Conservation (phyloP, 805 yeast genomes). For the Scheffersomyces lignosus region DNA sequence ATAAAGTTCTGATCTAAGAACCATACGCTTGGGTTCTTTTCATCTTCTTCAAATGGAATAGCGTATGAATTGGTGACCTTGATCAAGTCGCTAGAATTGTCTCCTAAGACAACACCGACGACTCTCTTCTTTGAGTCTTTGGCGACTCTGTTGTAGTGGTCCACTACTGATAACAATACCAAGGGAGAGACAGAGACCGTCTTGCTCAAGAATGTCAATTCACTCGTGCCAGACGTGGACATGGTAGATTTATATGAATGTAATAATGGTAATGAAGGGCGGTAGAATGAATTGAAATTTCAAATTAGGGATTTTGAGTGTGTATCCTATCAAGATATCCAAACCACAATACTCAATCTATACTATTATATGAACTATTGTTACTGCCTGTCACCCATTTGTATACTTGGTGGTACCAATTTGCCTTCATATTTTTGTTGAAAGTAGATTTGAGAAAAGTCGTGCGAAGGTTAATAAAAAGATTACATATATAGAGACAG, state of each 20-base stretch:
- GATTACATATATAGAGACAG: too few relatives aligned
- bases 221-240: slow-evolving; percentile 29
- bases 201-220: slow-evolving; percentile 42
- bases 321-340: too few relatives aligned
- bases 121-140: slow-evolving; percentile 74
- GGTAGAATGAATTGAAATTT: slow-evolving; percentile 2
- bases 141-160: slow-evolving; percentile 88
- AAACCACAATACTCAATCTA: too few relatives aligned
- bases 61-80: slow-evolving; percentile 92
- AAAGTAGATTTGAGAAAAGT: too few relatives aligned
- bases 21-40: slow-evolving; percentile 89
- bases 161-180: slow-evolving; percentile 90
- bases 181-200: slow-evolving; percentile 92
- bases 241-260: too few relatives aligned
- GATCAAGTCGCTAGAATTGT: slow-evolving; percentile 54
- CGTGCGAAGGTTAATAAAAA: too few relatives aligned
- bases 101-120: slow-evolving; percentile 93
- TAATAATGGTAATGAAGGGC: too few relatives aligned
- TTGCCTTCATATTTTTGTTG: too few relatives aligned
- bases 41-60: slow-evolving; percentile 97
- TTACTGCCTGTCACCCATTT: too few relatives aligned
- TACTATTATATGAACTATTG: too few relatives aligned
- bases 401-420: too few relatives aligned
- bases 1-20: slow-evolving; percentile 95
- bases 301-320: too few relatives aligned